phyloP scores from a whole-genome alignment of 495 filamentous ascomycete species.

The Filosporella fistucella region DNA sequence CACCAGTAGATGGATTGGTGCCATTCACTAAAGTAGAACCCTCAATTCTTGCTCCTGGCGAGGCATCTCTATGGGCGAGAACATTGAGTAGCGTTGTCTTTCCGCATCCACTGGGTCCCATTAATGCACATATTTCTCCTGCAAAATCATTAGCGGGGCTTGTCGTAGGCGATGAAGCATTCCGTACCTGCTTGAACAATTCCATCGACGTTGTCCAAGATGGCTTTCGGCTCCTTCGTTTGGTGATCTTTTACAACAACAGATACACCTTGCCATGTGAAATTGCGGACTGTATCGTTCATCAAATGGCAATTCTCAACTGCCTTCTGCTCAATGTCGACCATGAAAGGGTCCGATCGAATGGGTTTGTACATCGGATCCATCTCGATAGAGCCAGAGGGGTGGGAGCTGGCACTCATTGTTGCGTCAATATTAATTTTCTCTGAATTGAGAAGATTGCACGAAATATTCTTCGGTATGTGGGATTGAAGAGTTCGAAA shows the following conservation, averaged over 20 bases:
- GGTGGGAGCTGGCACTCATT: too few relatives aligned
- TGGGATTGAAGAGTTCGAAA: too few relatives aligned
- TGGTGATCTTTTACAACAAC: conserved; percentile 67
- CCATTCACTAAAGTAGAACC: conserved; percentile 54
- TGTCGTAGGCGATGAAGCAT: neutral
- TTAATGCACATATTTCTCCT: conserved; percentile 55
- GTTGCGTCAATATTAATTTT: too few relatives aligned
- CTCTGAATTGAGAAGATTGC: too few relatives aligned
- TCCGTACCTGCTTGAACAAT: conserved; percentile 41
- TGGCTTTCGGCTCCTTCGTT: conserved; percentile 50
- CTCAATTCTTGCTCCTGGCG: conserved; percentile 9
- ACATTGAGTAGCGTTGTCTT: conserved; percentile 64
- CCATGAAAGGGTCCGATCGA: conserved; percentile 6
- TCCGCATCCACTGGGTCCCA: conserved; percentile 62
- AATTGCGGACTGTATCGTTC: conserved; percentile 35
- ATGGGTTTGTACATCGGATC: neutral
- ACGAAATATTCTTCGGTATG: too few relatives aligned
- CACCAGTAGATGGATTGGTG: conserved; percentile 25
- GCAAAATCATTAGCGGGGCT: neutral
- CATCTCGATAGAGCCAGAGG: neutral
- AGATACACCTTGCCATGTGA: conserved; percentile 57
- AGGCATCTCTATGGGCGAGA: conserved; percentile 42
- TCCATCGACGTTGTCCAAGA: conserved; percentile 50
- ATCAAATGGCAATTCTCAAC: conserved; percentile 29
- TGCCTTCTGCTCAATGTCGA: conserved; percentile 22